Conservation (phyloP, 2,329 filamentous ascomycete species). For the Sporothrix phasma region DNA sequence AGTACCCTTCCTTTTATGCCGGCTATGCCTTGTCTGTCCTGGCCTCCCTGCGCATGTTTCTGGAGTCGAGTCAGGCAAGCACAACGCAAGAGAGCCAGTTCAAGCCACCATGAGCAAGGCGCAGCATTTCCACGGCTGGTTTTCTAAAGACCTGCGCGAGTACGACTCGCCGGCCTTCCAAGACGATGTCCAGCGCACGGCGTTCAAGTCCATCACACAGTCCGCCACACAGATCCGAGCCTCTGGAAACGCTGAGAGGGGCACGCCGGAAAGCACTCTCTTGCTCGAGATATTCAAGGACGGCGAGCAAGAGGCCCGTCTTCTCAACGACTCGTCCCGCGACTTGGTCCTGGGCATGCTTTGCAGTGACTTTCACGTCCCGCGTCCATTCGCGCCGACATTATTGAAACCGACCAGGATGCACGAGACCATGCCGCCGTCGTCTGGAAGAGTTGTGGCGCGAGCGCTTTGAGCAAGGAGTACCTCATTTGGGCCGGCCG, state of each 20-base stretch:
- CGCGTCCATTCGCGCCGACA: conserved; percentile 51
- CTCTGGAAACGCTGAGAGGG: conserved; percentile 58
- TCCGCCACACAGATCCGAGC: conserved; percentile 58
- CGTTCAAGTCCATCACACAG: conserved; percentile 57
- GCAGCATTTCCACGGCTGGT: conserved; percentile 67
- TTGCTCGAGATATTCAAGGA: conserved; percentile 74
- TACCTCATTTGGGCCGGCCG: conserved; percentile 81
- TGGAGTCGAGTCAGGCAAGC: conserved; percentile 63
- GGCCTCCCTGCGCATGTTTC: conserved; percentile 65
- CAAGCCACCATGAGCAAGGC: conserved; percentile 65
- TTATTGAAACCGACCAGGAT: conserved; percentile 56
- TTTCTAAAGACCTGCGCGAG: conserved; percentile 55
- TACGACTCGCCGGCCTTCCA: conserved; percentile 49
- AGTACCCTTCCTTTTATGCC: conserved; percentile 64
- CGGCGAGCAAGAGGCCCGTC: conserved; percentile 46
- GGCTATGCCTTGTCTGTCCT: conserved; percentile 73
- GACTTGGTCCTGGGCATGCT: conserved; percentile 62
- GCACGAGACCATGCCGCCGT: conserved; percentile 53
- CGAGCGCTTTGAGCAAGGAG: conserved; percentile 50
- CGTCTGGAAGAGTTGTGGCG: conserved; percentile 67
- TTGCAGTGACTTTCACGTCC: conserved; percentile 61
- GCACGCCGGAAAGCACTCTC: conserved; percentile 67
- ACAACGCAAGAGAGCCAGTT: conserved; percentile 82
- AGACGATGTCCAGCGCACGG: conserved; percentile 37
- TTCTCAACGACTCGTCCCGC: conserved; percentile 62